These are phyloP conservation scores for Phaffia australis DNA, from an alignment of 768 basidiomycete species.

Conservation along the genomic window DNA sequence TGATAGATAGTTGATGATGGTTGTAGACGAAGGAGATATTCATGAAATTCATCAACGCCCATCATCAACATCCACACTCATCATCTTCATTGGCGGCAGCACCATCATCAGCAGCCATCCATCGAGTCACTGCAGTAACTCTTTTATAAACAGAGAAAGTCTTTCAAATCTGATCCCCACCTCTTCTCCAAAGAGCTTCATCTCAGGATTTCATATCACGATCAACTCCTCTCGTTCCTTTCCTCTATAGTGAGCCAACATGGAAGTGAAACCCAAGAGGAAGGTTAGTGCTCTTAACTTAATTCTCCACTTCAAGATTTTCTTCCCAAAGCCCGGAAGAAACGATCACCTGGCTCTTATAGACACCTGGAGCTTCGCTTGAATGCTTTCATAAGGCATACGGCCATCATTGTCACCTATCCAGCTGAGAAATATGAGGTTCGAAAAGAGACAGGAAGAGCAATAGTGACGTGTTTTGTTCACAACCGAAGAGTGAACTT, in stretches of 20 bases:
- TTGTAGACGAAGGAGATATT: background rate
- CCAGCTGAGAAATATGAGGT: too few species aligned
- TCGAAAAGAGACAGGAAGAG: too few species aligned
- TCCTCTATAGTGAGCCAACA: background rate
- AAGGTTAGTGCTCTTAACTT: background rate
- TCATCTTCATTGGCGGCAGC: background rate
- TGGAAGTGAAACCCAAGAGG: conserved; percentile 10
- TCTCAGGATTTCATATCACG: too few species aligned
- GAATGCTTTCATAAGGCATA: background rate
- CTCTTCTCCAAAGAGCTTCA: too few species aligned
- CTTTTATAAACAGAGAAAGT: background rate
- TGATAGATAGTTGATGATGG: background rate
- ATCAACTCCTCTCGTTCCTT: too few species aligned
- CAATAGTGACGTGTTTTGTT: too few species aligned
- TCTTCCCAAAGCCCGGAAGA: background rate
- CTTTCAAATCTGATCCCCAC: too few species aligned
- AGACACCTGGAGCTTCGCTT: too few species aligned
- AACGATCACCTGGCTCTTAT: background rate
- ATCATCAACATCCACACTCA: background rate
- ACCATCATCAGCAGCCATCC: background rate
- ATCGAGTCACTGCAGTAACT: background rate
- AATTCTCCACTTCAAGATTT: background rate
- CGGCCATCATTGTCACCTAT: background rate
- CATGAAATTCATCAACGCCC: background rate
- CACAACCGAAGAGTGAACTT: too few species aligned